Percentiles rank a stretch among this genome's conserved stretches.
Conservation (phyloP, 129 eudicot species). For the Flaveria trinervia region DNA sequence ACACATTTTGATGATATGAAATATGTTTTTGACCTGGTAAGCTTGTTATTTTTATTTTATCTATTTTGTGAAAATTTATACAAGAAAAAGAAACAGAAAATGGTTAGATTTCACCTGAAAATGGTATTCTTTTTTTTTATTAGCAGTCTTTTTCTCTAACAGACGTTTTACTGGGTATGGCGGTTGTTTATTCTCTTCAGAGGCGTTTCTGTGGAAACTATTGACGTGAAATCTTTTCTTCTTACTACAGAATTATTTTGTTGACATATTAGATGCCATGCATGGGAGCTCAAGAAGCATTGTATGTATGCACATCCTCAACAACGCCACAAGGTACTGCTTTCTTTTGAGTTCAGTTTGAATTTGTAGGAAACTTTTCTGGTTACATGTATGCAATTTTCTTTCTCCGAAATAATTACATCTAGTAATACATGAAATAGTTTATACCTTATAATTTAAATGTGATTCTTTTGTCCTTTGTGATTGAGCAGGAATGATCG, state of each 20-base stretch:
- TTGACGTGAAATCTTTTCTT: constrained; percentile 8
- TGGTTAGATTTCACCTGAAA: not conserved
- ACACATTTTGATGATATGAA: constrained; percentile 55
- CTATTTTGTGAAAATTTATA: constrained; percentile 2
- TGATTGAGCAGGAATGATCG: constrained; percentile 54
- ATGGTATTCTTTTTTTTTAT: constrained; percentile 10
- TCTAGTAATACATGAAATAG: not conserved
- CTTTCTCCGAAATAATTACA: not conserved
- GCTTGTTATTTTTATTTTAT: constrained; percentile 25
- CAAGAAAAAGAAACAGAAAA: constrained; percentile 15
- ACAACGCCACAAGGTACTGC: constrained; percentile 66
- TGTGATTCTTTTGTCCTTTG: not conserved
- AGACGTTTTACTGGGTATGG: too few relatives aligned
- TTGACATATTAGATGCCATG: constrained; percentile 67
- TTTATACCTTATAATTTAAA: too few relatives aligned
- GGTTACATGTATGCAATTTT: not conserved
- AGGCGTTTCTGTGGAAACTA: constrained; percentile 3
- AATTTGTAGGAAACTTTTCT: constrained; percentile 7
- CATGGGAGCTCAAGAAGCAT: constrained; percentile 71
- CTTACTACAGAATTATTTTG: constrained; percentile 62
- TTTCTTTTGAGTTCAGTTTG: not conserved
- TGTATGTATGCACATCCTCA: constrained; percentile 66
- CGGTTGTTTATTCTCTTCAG: too few relatives aligned
- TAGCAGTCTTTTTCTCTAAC: not conserved
- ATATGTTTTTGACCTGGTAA: constrained; percentile 61